Evolutionary conservation across 306 rosid genomes (phyloP).

Genomic region (Vigna reflexopilosa): DNA sequence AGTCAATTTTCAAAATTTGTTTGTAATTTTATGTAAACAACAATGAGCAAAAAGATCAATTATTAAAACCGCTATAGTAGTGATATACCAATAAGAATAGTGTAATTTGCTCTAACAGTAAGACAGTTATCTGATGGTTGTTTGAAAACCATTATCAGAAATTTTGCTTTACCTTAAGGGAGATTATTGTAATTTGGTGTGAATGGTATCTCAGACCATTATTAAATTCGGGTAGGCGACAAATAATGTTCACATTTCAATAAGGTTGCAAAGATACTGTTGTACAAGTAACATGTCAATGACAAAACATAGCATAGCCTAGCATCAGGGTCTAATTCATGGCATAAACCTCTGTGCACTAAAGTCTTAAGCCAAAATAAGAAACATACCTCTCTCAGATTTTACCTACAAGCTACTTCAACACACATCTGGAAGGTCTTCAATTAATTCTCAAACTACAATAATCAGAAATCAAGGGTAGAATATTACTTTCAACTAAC

Average conservation of each 20-base stretch:
- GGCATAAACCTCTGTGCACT: neutral
- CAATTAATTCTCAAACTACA: slow-evolving; percentile 11
- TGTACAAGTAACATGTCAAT: neutral
- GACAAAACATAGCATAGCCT: neutral
- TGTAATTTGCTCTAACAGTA: too few relatives aligned
- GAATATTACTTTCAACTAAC: neutral
- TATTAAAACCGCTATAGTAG: too few relatives aligned
- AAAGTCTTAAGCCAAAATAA: neutral
- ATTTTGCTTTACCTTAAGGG: neutral
- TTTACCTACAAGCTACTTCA: neutral
- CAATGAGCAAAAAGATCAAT: too few relatives aligned
- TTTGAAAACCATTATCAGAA: too few relatives aligned
- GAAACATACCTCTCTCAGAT: neutral
- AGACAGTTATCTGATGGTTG: too few relatives aligned
- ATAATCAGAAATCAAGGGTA: neutral
- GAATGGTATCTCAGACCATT: neutral
- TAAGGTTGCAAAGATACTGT: neutral
- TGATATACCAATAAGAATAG: too few relatives aligned
- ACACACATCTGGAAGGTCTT: neutral
- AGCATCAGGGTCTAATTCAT: neutral
- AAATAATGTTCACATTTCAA: slow-evolving; percentile 14
- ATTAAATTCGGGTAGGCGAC: neutral
- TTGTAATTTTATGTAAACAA: too few relatives aligned
- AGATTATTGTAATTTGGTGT: neutral
- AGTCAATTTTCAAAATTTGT: too few relatives aligned